Evolutionary conservation across 1,139 yeast species (phyloP).

Genomic region (Suhomyces atakaporum): DNA sequence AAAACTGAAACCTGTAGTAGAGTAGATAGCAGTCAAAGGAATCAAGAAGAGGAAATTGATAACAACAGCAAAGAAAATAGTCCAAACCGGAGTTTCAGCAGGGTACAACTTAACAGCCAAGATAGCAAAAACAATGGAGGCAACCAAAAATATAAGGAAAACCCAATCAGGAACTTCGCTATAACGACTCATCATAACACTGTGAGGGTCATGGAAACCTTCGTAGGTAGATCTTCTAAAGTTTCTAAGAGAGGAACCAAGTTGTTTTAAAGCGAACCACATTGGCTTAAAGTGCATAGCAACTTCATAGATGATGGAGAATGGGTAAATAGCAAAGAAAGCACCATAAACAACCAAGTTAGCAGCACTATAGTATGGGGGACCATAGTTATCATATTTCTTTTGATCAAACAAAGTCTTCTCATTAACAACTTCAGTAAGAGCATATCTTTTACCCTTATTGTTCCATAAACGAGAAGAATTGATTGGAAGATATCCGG

Average conservation of each 20-base stretch:
- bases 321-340: slow-evolving; percentile 21
- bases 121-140: slow-evolving; percentile 22
- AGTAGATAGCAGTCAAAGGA: slow-evolving; percentile 39
- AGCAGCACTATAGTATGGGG: slow-evolving; percentile 48
- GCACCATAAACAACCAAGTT: slow-evolving; percentile 47
- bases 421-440: slow-evolving; percentile 15
- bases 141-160: slow-evolving; percentile 19
- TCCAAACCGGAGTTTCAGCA: slow-evolving; percentile 39
- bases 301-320: slow-evolving; percentile 16
- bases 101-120: slow-evolving; percentile 35
- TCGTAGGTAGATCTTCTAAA: slow-evolving; percentile 17
- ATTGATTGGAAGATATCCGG: slow-evolving; percentile 20
- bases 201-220: slow-evolving; percentile 24
- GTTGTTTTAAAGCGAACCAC: slow-evolving; percentile 11
- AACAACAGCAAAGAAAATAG: slow-evolving; percentile 29
- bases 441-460: slow-evolving; percentile 17
- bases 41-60: slow-evolving; percentile 39
- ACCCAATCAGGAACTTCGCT: slow-evolving; percentile 25
- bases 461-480: slow-evolving; percentile 16
- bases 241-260: slow-evolving; percentile 9
- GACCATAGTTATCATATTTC: slow-evolving; percentile 33
- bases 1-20: slow-evolving; percentile 40
- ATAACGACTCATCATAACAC: slow-evolving; percentile 24
- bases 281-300: slow-evolving; percentile 13
- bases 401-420: slow-evolving; percentile 17